phyloP scores from a whole-genome alignment of 1,284 basidiomycete genomes.

The Cutaneotrichosporon mucoides region DNA sequence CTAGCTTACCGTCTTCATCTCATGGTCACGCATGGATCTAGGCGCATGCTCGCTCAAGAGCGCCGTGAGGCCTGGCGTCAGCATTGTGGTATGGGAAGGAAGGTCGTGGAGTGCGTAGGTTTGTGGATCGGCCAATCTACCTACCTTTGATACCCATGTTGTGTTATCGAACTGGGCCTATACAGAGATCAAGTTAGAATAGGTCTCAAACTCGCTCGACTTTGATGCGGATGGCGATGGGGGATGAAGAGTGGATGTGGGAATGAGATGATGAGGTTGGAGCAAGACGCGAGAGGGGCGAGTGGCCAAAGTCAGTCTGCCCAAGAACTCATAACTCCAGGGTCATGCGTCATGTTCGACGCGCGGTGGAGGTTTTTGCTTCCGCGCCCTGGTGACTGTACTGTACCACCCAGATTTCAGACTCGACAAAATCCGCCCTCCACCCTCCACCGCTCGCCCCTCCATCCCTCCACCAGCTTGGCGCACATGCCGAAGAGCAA shows the following conservation, averaged over 20 bases:
- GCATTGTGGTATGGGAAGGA: not conserved
- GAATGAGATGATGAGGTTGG: not conserved
- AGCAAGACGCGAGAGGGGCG: not conserved
- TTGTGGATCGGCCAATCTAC: not conserved
- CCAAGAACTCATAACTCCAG: not conserved
- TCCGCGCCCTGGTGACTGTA: not conserved
- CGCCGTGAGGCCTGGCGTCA: conserved; percentile 67
- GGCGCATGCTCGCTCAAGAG: conserved; percentile 88
- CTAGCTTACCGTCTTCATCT: conserved; percentile 71
- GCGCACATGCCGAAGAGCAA: not conserved
- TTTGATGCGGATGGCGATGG: no score
- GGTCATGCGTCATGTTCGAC: conserved; percentile 1
- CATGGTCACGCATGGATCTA: conserved; percentile 78
- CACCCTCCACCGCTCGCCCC: no score
- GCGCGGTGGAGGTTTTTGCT: conserved; percentile 7
- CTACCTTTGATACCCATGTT: conserved; percentile 44
- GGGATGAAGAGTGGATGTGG: not conserved
- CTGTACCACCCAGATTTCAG: not conserved
- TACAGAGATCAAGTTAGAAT: no score
- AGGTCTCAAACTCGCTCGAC: no score
- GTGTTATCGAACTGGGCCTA: no score
- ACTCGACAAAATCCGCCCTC: not conserved
- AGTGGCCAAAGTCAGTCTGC: not conserved
- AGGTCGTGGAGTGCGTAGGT: not conserved
- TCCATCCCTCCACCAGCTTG: no score